These are phyloP conservation scores for Phytophthora ramorum DNA, from an alignment of 352 stramenopile genomes.

Conservation along the genomic window DNA sequence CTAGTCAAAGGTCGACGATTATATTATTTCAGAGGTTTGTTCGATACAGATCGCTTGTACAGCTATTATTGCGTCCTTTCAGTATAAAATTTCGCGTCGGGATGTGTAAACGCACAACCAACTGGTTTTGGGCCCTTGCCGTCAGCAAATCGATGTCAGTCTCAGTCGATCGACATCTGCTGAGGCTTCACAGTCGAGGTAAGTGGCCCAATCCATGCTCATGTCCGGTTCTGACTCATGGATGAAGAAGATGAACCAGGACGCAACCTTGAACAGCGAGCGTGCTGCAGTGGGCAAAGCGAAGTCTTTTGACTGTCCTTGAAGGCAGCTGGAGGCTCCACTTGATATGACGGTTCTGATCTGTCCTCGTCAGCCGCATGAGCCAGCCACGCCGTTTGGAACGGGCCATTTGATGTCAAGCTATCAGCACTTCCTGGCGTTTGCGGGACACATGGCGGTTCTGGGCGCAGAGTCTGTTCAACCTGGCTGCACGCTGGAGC, in stretches of 20 bases:
- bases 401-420: slow-evolving; percentile 4
- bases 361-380: background rate
- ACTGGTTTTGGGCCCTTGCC: background rate
- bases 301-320: slow-evolving; percentile 6
- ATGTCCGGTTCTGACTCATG: slow-evolving; percentile 14
- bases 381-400: slow-evolving; percentile 10
- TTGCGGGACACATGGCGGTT: slow-evolving; percentile 28
- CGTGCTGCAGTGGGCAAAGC: background rate
- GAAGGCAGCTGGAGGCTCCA: slow-evolving; percentile 1
- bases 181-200: background rate
- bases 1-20: background rate
- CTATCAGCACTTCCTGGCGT: slow-evolving; percentile 17
- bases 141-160: background rate
- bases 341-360: slow-evolving; percentile 11
- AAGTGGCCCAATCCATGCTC: slow-evolving; percentile 4
- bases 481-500: slow-evolving; percentile 6
- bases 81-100: background rate
- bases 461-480: slow-evolving; percentile 25
- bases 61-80: background rate
- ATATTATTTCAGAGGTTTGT: background rate
- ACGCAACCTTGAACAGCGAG: background rate
- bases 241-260: background rate
- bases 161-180: background rate
- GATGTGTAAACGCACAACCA: background rate
- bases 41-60: background rate